These are phyloP conservation scores for Dryas integrifolia DNA, from an alignment of 331 rosid genomes.

Conservation along the genomic window DNA sequence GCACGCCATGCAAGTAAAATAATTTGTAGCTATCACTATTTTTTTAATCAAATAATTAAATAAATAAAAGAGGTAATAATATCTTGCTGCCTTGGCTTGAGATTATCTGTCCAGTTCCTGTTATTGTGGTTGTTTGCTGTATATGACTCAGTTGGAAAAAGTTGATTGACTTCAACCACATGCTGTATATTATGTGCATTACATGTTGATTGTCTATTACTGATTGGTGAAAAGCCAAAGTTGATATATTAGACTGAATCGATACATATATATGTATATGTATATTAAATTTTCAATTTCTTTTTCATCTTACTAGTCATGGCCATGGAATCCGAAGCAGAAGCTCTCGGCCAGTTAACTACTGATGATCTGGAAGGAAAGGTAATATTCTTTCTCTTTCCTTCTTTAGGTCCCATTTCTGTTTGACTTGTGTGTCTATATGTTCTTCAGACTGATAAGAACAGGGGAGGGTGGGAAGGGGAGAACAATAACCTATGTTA, in stretches of 20 bases:
- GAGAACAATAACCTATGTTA: neutral
- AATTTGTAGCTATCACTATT: neutral
- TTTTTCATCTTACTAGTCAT: conserved; percentile 49
- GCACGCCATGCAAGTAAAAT: neutral
- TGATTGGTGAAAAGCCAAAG: neutral
- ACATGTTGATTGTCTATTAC: neutral
- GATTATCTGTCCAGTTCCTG: neutral
- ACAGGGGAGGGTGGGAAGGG: neutral
- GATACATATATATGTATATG: neutral
- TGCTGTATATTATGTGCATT: no score
- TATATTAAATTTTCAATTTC: conserved; percentile 1
- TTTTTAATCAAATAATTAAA: neutral
- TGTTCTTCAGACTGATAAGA: neutral
- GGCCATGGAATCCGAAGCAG: conserved; percentile 97
- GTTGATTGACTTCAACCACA: neutral
- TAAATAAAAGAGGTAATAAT: neutral
- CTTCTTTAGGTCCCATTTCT: conserved; percentile 13
- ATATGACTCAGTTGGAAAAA: neutral
- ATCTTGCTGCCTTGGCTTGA: neutral
- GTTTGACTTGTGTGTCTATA: neutral
- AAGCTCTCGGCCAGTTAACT: conserved; percentile 93
- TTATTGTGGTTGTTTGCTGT: neutral
- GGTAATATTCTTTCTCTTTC: conserved; percentile 39
- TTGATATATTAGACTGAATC: neutral
- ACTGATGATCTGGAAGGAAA: conserved; percentile 88